phyloP scores from a whole-genome alignment of 2,329 filamentous ascomycete genomes.

The Cercospora sp. region DNA sequence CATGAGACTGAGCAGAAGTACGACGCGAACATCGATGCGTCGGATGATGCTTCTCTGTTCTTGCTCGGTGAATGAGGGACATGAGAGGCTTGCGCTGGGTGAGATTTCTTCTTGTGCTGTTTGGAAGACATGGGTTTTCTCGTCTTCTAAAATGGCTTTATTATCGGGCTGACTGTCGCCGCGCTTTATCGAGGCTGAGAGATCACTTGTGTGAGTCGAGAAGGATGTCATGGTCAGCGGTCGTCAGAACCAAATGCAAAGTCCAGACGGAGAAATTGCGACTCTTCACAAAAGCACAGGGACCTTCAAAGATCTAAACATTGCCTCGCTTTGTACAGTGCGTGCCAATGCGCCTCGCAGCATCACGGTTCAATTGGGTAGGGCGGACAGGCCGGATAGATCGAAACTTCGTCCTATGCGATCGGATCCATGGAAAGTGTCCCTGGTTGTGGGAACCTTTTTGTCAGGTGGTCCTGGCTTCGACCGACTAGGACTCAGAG shows the following conservation, averaged over 20 bases:
- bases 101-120: not conserved
- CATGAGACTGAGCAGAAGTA: constrained; percentile 10
- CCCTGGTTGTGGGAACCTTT: not conserved
- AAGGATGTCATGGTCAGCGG: not conserved
- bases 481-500: not conserved
- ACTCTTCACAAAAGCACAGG: not conserved
- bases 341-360: not conserved
- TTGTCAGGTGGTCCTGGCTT: not conserved
- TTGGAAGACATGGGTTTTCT: not conserved
- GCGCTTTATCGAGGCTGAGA: not conserved
- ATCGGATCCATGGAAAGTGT: not conserved
- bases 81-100: not conserved
- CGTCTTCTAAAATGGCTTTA: not conserved
- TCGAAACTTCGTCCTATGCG: not conserved
- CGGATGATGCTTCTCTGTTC: constrained; percentile 14
- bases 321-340: not conserved
- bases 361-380: not conserved
- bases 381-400: not conserved
- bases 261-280: not conserved
- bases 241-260: not conserved
- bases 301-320: not conserved
- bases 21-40: constrained; percentile 15
- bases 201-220: not conserved
- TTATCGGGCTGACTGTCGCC: not conserved
- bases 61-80: constrained; percentile 1